These are phyloP conservation scores for Aspergillus sp. DNA, from an alignment of 2,329 filamentous ascomycete species.

Conservation along the genomic window DNA sequence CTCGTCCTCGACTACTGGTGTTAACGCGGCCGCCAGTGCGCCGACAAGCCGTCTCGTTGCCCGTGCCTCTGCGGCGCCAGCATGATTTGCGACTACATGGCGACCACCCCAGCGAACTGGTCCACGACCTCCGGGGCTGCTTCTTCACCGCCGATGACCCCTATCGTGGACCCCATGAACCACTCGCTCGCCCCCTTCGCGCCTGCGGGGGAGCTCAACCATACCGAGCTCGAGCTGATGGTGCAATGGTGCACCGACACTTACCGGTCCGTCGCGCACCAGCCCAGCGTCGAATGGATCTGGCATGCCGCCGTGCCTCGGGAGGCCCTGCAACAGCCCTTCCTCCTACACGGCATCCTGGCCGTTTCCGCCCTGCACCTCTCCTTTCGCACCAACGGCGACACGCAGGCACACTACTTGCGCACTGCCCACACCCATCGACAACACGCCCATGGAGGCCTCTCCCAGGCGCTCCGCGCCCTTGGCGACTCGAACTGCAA, in stretches of 20 bases:
- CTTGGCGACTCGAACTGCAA: constrained; percentile 30
- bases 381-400: constrained; percentile 15
- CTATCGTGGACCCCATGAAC: constrained; percentile 4
- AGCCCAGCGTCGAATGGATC: constrained; percentile 21
- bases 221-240: constrained; percentile 34
- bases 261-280: constrained; percentile 29
- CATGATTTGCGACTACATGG: background rate
- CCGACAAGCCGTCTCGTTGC: background rate
- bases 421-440: constrained; percentile 29
- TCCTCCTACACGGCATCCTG: constrained; percentile 34
- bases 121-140: background rate
- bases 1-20: background rate
- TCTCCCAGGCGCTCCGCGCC: constrained; percentile 17
- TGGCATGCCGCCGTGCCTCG: constrained; percentile 32
- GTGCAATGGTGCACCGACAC: constrained; percentile 35
- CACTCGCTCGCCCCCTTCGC: constrained; percentile 1
- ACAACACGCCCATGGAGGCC: constrained; percentile 22
- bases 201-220: constrained; percentile 14
- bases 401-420: constrained; percentile 22
- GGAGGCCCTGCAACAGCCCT: constrained; percentile 27
- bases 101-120: background rate
- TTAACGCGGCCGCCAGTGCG: background rate
- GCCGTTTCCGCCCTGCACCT: constrained; percentile 35
- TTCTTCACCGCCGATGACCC: background rate
- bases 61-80: background rate